Evolutionary conservation across 1,139 yeast genomes (phyloP), one percentile per base, ranked within the genome.

Genomic region (Kurtzmaniella quercitrusa): DNA sequence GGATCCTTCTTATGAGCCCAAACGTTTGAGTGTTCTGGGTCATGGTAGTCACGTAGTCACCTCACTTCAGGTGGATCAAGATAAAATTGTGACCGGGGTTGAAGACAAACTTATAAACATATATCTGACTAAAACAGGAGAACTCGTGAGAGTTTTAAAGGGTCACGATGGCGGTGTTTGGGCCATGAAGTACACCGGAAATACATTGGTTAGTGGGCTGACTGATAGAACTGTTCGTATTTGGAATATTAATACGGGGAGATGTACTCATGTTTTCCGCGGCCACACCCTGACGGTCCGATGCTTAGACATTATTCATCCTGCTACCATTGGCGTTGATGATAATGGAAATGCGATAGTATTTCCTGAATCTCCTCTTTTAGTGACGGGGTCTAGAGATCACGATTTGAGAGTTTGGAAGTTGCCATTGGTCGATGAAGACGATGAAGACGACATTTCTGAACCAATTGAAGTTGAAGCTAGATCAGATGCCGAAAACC

Each of bases 111-210:
- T 82, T 55, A 88, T 93, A 49, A 82, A 88, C 48, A 82, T 94
- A 9, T 90, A 89, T 60, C 84, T 86, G 52, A 82, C 96, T 2
- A 68, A 73, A 33, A 82, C 88, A 0, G 97, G 97, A 4, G 69
- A 70, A 40, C 69, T 84, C 39, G 56, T 85, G n/a, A 73, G 80
- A 41, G 84, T 86, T 2, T 70, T 93, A 42, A 73, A 76, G 43
- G 98, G 97, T 11, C 98, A 93, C 58, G 95, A 87, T 47, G 98
- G 98, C 40, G 98, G 98, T 23, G 98, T 94, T 9, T 93, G 99
- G 99, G 98, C 98, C 1, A 71, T 93, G 59, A 90, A 93, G 62
- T 91, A 90, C 59, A 79, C 79, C 43, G 88, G 88, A n/a, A 82
- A 86, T 59, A 84, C 87, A 1, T 67, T 91, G 37, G 95, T 90